Evolutionary conservation across 331 rosid genomes (phyloP).

Genomic region (Spiraea crenata): DNA sequence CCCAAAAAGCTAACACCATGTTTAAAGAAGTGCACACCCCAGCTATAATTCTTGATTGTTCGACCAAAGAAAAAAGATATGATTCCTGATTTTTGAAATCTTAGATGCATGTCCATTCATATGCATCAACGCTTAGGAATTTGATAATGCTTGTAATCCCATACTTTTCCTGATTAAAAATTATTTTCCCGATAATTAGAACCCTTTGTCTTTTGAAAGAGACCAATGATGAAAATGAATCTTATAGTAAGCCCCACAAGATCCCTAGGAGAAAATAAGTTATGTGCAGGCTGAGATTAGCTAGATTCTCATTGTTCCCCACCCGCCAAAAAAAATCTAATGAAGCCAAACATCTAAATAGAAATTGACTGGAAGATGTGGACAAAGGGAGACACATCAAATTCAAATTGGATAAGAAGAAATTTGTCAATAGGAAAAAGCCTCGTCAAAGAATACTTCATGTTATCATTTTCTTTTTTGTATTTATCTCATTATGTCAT

Average conservation of each 20-base stretch:
- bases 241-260: constrained; percentile 18
- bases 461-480: too few species aligned
- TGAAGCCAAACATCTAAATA: not conserved
- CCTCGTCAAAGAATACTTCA: not conserved
- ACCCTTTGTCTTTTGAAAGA: not conserved
- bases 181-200: too few species aligned
- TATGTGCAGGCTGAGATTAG: constrained; percentile 5
- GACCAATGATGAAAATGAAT: constrained; percentile 1
- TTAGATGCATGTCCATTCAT: too few species aligned
- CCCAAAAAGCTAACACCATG: not conserved
- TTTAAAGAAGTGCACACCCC: not conserved
- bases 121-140: too few species aligned
- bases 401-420: not conserved
- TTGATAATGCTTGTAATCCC: too few species aligned
- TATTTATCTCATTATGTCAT: too few species aligned
- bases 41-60: too few species aligned
- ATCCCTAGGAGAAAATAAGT: not conserved
- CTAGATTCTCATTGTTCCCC: constrained; percentile 7
- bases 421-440: not conserved
- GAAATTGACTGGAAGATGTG: not conserved
- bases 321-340: not conserved
- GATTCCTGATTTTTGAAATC: too few species aligned
- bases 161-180: too few species aligned
- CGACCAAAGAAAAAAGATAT: too few species aligned
- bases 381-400: not conserved